These are phyloP conservation scores for Hypoxylon fragiforme DNA, from an alignment of 495 filamentous ascomycete species.

Conservation along the genomic window DNA sequence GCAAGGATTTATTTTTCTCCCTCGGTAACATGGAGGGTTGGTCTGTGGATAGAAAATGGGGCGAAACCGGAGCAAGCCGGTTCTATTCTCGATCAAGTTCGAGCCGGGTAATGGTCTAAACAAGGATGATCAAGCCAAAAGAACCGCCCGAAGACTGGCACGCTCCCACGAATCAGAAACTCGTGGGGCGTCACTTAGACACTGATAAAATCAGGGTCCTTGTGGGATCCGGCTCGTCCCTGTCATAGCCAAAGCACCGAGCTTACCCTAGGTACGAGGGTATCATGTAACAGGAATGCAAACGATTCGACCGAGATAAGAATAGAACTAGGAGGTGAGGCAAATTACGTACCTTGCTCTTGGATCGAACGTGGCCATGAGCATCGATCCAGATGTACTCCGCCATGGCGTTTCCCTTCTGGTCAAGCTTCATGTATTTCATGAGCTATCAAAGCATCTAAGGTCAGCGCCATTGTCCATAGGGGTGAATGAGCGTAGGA, in stretches of 20 bases:
- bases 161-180: slow-evolving; percentile 18
- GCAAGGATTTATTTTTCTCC: slow-evolving; percentile 3
- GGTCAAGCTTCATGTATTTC: slow-evolving; percentile 89
- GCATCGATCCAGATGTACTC: slow-evolving; percentile 98
- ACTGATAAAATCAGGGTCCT: slow-evolving; percentile 17
- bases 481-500: too few relatives aligned
- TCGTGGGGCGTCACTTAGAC: slow-evolving; percentile 20
- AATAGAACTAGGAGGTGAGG: slow-evolving; percentile 2
- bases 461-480: slow-evolving; percentile 27
- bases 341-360: slow-evolving; percentile 60
- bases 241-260: slow-evolving; percentile 6
- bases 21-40: slow-evolving; percentile 17
- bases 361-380: slow-evolving; percentile 36
- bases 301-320: slow-evolving; percentile 37
- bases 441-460: slow-evolving; percentile 70
- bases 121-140: slow-evolving; percentile 26
- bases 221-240: slow-evolving; percentile 3
- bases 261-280: slow-evolving; percentile 22
- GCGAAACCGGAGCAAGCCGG: slow-evolving; percentile 36
- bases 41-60: slow-evolving; percentile 19
- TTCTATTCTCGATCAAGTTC: slow-evolving; percentile 30
- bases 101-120: slow-evolving; percentile 9
- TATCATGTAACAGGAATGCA: slow-evolving; percentile 37
- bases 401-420: slow-evolving; percentile 81
- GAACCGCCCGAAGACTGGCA: slow-evolving; percentile 4